These are phyloP conservation scores for Aspergillus aculeatus DNA, from an alignment of 2,329 filamentous ascomycete genomes.

Conservation along the genomic window DNA sequence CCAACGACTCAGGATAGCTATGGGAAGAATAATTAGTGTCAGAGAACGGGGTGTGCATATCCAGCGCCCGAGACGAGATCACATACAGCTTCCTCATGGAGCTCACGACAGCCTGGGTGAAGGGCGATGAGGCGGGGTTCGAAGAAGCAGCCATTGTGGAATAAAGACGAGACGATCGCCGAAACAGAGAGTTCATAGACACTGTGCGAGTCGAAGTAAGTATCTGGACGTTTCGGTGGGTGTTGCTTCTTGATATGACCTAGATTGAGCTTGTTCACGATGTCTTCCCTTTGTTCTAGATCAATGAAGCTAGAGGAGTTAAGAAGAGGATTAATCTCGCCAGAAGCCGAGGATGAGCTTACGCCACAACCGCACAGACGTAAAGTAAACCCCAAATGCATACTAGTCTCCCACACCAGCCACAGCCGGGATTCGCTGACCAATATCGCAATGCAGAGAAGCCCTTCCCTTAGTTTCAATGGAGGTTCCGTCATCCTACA, in stretches of 20 bases:
- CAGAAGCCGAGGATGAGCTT: constrained; percentile 14
- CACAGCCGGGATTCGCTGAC: constrained; percentile 2
- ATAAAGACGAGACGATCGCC: constrained; percentile 20
- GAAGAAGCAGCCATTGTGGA: constrained; percentile 36
- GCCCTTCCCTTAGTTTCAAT: background rate
- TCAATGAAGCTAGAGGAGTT: background rate
- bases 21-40: constrained; percentile 2
- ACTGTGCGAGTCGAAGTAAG: background rate
- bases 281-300: too few species aligned
- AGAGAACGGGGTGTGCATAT: constrained; percentile 13
- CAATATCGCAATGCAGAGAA: background rate
- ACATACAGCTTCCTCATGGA: constrained; percentile 78
- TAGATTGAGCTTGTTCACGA: background rate
- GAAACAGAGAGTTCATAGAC: constrained; percentile 27
- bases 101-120: constrained; percentile 67
- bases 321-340: background rate
- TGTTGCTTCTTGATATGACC: background rate
- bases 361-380: constrained; percentile 21
- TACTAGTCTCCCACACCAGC: background rate
- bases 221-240: background rate
- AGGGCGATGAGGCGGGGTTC: constrained; percentile 52
- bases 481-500: constrained; percentile 8
- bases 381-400: background rate
- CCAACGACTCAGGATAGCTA: constrained; percentile 81
- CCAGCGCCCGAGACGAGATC: constrained; percentile 9